These are phyloP conservation scores for Sarocladium kiliense DNA, from an alignment of 2,329 filamentous ascomycete species.

Conservation along the genomic window DNA sequence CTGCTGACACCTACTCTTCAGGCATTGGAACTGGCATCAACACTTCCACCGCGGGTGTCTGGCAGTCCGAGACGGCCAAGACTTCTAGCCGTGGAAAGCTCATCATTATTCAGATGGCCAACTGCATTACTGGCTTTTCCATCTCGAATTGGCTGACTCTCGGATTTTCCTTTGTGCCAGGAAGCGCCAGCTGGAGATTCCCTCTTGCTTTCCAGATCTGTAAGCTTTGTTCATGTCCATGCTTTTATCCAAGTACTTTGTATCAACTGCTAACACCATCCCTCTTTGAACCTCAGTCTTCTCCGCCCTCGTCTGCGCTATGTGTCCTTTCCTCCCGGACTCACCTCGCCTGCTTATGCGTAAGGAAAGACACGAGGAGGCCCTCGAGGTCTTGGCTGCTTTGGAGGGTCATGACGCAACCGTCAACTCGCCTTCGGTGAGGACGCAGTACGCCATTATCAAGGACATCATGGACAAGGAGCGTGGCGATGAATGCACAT, in stretches of 20 bases:
- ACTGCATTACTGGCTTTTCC: conserved; percentile 26
- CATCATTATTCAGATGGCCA: conserved; percentile 25
- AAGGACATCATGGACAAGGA: conserved; percentile 28
- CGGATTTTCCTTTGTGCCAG: conserved; percentile 30
- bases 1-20: no score
- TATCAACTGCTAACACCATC: conserved; percentile 22
- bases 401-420: conserved; percentile 14
- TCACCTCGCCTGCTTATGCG: conserved; percentile 17
- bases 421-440: conserved; percentile 19
- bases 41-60: conserved; percentile 31
- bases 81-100: conserved; percentile 25
- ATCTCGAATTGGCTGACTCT: conserved; percentile 35
- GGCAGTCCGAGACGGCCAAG: conserved; percentile 30
- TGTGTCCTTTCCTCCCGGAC: conserved; percentile 16
- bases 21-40: conserved; percentile 41
- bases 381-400: conserved; percentile 17
- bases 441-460: conserved; percentile 18
- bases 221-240: background rate
- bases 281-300: conserved; percentile 23
- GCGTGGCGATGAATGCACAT: conserved; percentile 36
- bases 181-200: conserved; percentile 35
- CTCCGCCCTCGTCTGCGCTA: conserved; percentile 22
- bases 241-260: conserved; percentile 29
- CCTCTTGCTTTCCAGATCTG: conserved; percentile 38
- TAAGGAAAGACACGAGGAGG: conserved; percentile 16